Evolutionary conservation across 805 yeast species (phyloP), one percentile per base, ranked within the genome.

Genomic region (Yueomyces sp.): DNA sequence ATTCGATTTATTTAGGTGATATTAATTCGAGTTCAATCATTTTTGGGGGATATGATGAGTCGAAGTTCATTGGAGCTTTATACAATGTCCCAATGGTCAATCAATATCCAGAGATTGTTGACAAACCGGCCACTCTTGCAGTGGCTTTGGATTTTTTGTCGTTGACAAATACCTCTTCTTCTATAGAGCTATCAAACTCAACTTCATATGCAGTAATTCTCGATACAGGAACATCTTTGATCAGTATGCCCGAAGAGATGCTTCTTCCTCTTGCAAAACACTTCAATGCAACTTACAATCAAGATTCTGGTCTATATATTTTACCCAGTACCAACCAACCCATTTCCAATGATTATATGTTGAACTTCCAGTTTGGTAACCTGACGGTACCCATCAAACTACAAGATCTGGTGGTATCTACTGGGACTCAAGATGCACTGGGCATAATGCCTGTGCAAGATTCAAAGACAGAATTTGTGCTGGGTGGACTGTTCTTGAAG

Each of bases 21-120:
- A 53, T 68, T 1, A 45, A 54, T 11, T 47, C 62, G 1, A 83
- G 83, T 1, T 57, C 70, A 4, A 64, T 81, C 26, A 54, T 81
- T 42, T 79, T 81, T 64, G 86, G 87, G 12, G 86, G 77, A 8
- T 62, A 75, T 34, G 86, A 80, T 50, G 65, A 65, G 37, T 64
- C 70, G 31, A 77, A 76, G 55, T 76, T 68, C 55, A 46, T 63
- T 1, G 85, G 84, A 6, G 48, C 57, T 31, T 56, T 77, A 33
- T 54, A 60, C 26, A 59, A 73, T 2, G 60, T 77, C 8, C 77
- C 79, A 36, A 56, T 70, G 51, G 64, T 75, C 47, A 77, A 77
- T 58, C 58, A 70, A 6, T 53, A 49, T 37, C 56, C 56, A 3
- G 31, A 37, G 31, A 45, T 49, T 5, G 51, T 49, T 12, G 49